Percentiles rank a stretch among this genome's conserved stretches.
Conservation (phyloP, 352 stramenopile genomes). For the Globisporangium rhizosaccharum region DNA sequence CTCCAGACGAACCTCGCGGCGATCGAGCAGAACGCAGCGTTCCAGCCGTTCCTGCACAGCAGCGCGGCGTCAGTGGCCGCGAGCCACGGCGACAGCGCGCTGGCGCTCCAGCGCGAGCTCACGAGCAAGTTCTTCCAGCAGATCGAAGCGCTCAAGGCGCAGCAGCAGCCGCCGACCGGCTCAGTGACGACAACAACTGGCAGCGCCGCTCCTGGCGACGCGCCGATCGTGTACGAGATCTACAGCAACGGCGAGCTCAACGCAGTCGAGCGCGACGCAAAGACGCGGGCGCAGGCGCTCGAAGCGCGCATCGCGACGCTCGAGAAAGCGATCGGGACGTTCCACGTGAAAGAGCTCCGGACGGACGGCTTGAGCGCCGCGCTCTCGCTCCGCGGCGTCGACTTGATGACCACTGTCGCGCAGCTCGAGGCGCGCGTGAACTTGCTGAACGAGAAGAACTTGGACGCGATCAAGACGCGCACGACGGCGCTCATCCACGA, state of each 20-base stretch:
- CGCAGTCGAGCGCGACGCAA: slow-evolving; percentile 58
- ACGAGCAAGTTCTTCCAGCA: slow-evolving; percentile 69
- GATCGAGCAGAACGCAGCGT: slow-evolving; percentile 49
- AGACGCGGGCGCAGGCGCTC: slow-evolving; percentile 48
- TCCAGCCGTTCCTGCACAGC: slow-evolving; percentile 49
- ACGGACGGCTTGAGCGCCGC: slow-evolving; percentile 32
- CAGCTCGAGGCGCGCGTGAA: slow-evolving; percentile 64
- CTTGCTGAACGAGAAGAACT: slow-evolving; percentile 69
- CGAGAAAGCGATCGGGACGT: slow-evolving; percentile 51
- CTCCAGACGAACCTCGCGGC: slow-evolving; percentile 59
- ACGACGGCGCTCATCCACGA: slow-evolving; percentile 74
- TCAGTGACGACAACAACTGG: slow-evolving; percentile 13
- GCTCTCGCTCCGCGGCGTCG: slow-evolving; percentile 12
- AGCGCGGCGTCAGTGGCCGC: slow-evolving; percentile 7
- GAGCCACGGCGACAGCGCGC: slow-evolving; percentile 25
- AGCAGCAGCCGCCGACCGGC: slow-evolving; percentile 15
- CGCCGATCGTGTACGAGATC: slow-evolving; percentile 72
- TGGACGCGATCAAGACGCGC: slow-evolving; percentile 74
- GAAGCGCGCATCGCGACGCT: slow-evolving; percentile 56
- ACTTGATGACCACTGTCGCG: slow-evolving; percentile 43
- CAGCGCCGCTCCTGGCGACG: neutral
- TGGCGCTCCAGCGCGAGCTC: slow-evolving; percentile 61
- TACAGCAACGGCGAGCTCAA: slow-evolving; percentile 75
- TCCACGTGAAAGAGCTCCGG: slow-evolving; percentile 42
- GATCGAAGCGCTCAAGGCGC: slow-evolving; percentile 47